phyloP scores from a whole-genome alignment of 768 basidiomycete species.

The Suillus paluster region DNA sequence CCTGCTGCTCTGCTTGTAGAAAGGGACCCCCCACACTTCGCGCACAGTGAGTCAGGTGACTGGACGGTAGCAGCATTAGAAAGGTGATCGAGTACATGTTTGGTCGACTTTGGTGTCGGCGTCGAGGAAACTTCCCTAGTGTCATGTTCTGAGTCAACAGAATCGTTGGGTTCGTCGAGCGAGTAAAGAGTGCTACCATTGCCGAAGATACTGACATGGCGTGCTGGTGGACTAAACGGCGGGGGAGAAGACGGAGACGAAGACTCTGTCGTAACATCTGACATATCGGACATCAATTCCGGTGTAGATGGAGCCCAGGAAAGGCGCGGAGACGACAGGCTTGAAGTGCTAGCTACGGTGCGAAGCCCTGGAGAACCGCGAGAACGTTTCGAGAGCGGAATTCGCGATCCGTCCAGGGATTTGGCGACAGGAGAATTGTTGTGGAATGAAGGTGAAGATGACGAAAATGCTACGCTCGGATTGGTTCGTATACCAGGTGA shows the following conservation, averaged over 20 bases:
- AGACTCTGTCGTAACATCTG: constrained; percentile 60
- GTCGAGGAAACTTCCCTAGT: constrained; percentile 15
- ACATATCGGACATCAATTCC: constrained; percentile 62
- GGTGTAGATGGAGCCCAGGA: constrained; percentile 55
- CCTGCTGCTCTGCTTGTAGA: constrained; percentile 62
- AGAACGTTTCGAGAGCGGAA: constrained; percentile 31
- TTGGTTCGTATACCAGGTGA: constrained; percentile 28
- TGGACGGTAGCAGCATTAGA: constrained; percentile 37
- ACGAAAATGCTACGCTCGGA: constrained; percentile 14
- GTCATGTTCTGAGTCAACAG: constrained; percentile 13
- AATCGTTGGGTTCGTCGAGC: constrained; percentile 20
- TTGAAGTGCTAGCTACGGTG: constrained; percentile 33
- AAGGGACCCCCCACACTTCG: constrained; percentile 60
- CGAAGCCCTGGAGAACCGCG: constrained; percentile 32
- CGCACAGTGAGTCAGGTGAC: constrained; percentile 53
- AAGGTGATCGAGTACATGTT: constrained; percentile 27
- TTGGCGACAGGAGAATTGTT: constrained; percentile 25
- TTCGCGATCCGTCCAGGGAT: constrained; percentile 24
- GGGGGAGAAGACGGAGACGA: constrained; percentile 59
- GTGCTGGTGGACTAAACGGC: constrained; percentile 36
- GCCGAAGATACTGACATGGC: constrained; percentile 16
- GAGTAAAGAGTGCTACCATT: constrained; percentile 10
- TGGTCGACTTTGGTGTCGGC: constrained; percentile 30
- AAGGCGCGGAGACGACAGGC: constrained; percentile 26
- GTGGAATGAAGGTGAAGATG: constrained; percentile 20